Evolutionary conservation across 2,329 filamentous ascomycete genomes (phyloP).

Genomic region (Colletotrichum karsti): DNA sequence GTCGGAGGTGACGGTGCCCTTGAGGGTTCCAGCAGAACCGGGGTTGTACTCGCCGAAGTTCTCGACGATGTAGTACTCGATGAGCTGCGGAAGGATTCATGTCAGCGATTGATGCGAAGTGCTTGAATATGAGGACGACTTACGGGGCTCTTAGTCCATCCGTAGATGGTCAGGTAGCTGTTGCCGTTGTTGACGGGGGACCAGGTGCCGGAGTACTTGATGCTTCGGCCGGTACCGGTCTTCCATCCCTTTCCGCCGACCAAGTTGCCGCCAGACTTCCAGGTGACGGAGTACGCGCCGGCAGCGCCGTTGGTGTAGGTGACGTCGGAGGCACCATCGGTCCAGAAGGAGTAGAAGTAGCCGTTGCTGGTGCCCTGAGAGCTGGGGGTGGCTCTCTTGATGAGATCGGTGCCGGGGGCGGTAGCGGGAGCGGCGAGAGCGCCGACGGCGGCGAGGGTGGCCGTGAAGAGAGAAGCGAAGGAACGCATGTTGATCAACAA

Average conservation of each 20-base stretch:
- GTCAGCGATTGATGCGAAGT: not conserved
- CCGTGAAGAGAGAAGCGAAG: conserved; percentile 24
- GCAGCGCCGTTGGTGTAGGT: conserved; percentile 52
- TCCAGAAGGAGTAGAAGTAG: conserved; percentile 56
- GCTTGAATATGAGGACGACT: conserved; percentile 33
- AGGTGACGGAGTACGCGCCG: conserved; percentile 53
- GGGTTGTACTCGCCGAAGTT: conserved; percentile 47
- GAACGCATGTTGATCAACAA: conserved; percentile 11
- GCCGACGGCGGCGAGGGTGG: conserved; percentile 20
- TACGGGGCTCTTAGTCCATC: conserved; percentile 46
- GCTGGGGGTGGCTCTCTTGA: conserved; percentile 36
- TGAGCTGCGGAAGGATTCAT: not conserved
- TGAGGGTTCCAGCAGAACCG: conserved; percentile 38
- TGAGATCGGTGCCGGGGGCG: conserved; percentile 9
- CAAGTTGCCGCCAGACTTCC: conserved; percentile 59
- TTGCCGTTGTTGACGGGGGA: conserved; percentile 40
- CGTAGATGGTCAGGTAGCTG: conserved; percentile 47
- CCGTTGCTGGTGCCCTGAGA: conserved; percentile 40
- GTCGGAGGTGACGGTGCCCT: conserved; percentile 45
- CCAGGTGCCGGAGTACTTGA: conserved; percentile 40
- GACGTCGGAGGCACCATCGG: conserved; percentile 47
- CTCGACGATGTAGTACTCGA: conserved; percentile 46
- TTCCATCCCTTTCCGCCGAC: conserved; percentile 68
- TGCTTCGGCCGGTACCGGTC: conserved; percentile 51
- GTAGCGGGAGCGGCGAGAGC: conserved; percentile 21